phyloP scores from a whole-genome alignment of 2,329 filamentous ascomycete genomes.

The Paecilomyces sp. region DNA sequence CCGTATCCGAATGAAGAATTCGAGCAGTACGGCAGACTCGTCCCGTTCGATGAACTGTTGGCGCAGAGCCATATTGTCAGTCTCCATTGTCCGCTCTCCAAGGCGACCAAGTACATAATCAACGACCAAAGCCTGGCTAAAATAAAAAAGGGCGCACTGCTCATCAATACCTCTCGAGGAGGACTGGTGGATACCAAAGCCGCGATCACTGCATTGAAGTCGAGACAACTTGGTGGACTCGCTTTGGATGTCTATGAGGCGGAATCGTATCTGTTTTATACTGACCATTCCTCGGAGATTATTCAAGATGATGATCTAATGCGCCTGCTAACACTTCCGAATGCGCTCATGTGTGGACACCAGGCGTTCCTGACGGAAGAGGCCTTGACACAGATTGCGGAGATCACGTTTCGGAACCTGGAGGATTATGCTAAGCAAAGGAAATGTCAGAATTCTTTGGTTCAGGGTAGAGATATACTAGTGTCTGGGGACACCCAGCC shows the following conservation, averaged over 20 bases:
- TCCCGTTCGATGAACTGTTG: slow-evolving; percentile 49
- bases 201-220: slow-evolving; percentile 56
- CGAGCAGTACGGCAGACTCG: slow-evolving; percentile 43
- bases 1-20: slow-evolving; percentile 48
- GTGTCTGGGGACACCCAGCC: slow-evolving; percentile 17
- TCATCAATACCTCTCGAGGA: slow-evolving; percentile 64
- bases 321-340: slow-evolving; percentile 61
- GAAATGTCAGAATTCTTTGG: slow-evolving; percentile 22
- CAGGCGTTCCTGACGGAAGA: slow-evolving; percentile 65
- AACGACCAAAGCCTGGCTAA: slow-evolving; percentile 44
- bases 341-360: slow-evolving; percentile 60
- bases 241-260: slow-evolving; percentile 64
- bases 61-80: slow-evolving; percentile 54
- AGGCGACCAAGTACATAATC: slow-evolving; percentile 55
- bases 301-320: slow-evolving; percentile 61
- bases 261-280: slow-evolving; percentile 55
- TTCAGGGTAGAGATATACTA: slow-evolving; percentile 21
- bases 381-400: slow-evolving; percentile 57
- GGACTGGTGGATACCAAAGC: slow-evolving; percentile 55
- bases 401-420: slow-evolving; percentile 53
- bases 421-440: slow-evolving; percentile 21
- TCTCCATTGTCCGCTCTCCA: slow-evolving; percentile 59
- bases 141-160: slow-evolving; percentile 55
- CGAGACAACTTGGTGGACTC: slow-evolving; percentile 51
- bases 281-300: slow-evolving; percentile 57